Evolutionary conservation across 2,329 filamentous ascomycete species (phyloP), one percentile per base, ranked within the genome.

Genomic region (Fusarium tupiense): DNA sequence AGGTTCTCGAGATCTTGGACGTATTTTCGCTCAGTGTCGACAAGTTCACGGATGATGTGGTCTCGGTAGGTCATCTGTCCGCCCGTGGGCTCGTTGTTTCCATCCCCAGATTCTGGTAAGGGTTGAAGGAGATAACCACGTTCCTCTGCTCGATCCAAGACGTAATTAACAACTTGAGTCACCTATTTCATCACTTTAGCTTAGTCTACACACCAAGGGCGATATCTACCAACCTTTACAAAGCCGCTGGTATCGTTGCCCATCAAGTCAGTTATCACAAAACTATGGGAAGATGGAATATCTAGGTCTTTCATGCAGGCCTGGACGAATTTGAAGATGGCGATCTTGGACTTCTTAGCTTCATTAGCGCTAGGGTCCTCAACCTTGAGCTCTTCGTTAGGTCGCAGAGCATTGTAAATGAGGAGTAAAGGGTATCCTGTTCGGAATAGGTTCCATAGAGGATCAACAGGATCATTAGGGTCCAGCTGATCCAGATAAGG

Each of bases 161-260:
- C 95, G 74, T 92, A 90, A 81, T 98, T 98, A 74, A 99, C 94
- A 65, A 98, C 94, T 84, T 94, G 94, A 31, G 93, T 95, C 65
- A 98, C 95, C 84, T 85, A 33, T 8, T 60, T 4, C n/a, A 61
- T 59, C 17, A 52, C 61, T 56, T 46, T 37, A 57, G 64, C 38
- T 52, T n/a, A 43, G 44, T 24, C 29, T 12, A 10, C 5, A 31
- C 31, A 29, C 22, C 20, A 29, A 24, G 10, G 20, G 49, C 20
- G 13, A 33, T 10, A 57, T 43, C 37, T 43, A 80, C 84, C 70
- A 81, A 94, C 94, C 89, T 98, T 98, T 76, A 98, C 95, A 81
- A 99, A 98, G 7, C 96, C 96, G 50, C 94, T 98, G 3, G 96
- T 99, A 83, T 98, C 97, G 78, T 95, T 94, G 61, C 94, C 94